A percentile compares a stretch with the other conserved stretches of the same genome.
These are phyloP conservation scores for Carex sylvatica DNA, from an alignment of 202 grass and related monocot genomes.

Conservation along the genomic window DNA sequence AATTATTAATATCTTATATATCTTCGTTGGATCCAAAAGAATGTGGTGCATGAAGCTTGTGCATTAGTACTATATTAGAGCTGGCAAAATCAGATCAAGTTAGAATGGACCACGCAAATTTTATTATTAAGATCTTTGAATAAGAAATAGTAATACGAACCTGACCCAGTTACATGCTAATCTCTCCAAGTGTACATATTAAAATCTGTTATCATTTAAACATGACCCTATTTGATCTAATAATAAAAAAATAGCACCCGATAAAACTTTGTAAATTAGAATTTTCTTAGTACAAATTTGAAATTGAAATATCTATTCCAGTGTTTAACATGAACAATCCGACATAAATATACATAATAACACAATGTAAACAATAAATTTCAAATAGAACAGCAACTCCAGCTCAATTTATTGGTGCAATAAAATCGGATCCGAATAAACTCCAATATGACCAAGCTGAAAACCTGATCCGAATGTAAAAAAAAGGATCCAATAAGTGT, in stretches of 20 bases:
- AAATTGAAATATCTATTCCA: neutral
- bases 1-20: neutral
- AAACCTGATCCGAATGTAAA: neutral
- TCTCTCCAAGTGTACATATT: neutral
- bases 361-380: neutral
- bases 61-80: neutral
- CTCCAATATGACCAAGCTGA: neutral
- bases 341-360: neutral
- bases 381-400: neutral
- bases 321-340: neutral
- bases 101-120: slow-evolving; percentile 3
- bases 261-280: neutral
- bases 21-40: neutral
- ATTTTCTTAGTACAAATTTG: neutral
- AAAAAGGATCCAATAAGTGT: neutral
- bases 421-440: neutral
- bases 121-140: neutral
- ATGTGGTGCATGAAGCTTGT: slow-evolving; percentile 4
- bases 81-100: neutral
- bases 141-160: neutral
- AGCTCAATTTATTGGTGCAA: neutral
- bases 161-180: neutral
- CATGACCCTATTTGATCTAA: neutral
- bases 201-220: neutral
- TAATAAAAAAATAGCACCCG: neutral